These are phyloP conservation scores for Cladosporium halotolerans DNA, from an alignment of 2,329 filamentous ascomycete species.

Conservation along the genomic window DNA sequence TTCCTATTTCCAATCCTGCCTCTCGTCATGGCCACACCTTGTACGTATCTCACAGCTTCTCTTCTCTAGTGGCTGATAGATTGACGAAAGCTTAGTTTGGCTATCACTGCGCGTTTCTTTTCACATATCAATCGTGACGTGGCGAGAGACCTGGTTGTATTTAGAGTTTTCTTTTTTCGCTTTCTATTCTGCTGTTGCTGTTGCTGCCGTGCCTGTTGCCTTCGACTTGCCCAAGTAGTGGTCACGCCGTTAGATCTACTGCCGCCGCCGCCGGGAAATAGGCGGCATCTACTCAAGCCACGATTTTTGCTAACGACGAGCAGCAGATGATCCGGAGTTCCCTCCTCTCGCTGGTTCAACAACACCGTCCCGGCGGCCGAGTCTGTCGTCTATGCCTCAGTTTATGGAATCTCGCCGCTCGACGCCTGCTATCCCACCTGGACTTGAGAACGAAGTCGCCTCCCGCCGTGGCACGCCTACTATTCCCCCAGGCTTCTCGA, in stretches of 20 bases:
- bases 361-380: conserved; percentile 20
- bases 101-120: conserved; percentile 17
- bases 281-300: too few relatives aligned
- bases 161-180: conserved; percentile 5
- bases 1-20: conserved; percentile 16
- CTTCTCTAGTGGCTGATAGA: conserved; percentile 29
- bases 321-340: conserved; percentile 26
- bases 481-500: conserved; percentile 41
- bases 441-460: conserved; percentile 27
- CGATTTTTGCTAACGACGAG: conserved; percentile 12
- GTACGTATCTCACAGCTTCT: conserved; percentile 29
- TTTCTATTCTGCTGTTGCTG: conserved; percentile 3
- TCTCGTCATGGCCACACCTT: conserved; percentile 23
- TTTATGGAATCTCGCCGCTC: conserved; percentile 26
- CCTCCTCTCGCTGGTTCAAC: conserved; percentile 18
- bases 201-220: conserved; percentile 6
- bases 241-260: conserved; percentile 10
- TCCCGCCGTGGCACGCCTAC: conserved; percentile 39
- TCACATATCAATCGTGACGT: conserved; percentile 17
- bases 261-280: not conserved
- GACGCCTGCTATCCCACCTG: conserved; percentile 32
- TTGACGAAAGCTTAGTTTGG: conserved; percentile 29
- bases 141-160: conserved; percentile 22
- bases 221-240: not conserved
- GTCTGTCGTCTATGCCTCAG: conserved; percentile 20